Evolutionary conservation across 305 asterid species (phyloP).

Genomic region (Fraxinus floribunda): DNA sequence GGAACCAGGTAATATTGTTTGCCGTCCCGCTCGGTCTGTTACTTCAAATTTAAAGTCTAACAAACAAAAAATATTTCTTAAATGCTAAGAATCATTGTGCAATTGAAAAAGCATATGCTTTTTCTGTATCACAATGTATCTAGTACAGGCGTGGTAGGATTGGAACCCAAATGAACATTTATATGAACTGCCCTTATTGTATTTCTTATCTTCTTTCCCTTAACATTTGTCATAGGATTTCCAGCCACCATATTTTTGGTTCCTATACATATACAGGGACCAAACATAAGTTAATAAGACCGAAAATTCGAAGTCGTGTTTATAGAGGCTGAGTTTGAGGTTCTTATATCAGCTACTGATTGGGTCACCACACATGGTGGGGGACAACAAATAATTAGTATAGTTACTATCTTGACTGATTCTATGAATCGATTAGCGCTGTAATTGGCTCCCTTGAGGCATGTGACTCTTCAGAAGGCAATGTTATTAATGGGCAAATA

Average conservation of each 20-base stretch:
- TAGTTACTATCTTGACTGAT: background rate
- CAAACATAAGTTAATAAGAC: background rate
- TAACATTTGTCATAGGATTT: background rate
- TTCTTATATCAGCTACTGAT: background rate
- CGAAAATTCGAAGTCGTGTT: background rate
- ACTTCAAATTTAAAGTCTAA: background rate
- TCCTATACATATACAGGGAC: background rate
- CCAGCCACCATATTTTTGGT: background rate
- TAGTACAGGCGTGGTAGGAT: background rate
- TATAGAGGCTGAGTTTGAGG: background rate
- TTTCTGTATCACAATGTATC: background rate
- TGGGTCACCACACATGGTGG: background rate
- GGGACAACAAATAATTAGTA: background rate
- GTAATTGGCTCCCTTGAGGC: background rate
- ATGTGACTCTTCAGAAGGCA: background rate
- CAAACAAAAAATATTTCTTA: background rate
- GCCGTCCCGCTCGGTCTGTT: background rate
- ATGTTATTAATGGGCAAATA: background rate
- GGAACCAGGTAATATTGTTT: conserved; percentile 68
- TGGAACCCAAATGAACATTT: background rate
- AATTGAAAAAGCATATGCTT: background rate
- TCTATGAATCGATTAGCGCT: background rate
- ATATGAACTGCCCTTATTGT: background rate
- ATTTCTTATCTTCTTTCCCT: conserved; percentile 6
- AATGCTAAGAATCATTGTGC: background rate